Evolutionary conservation across 768 basidiomycete species (phyloP), one percentile per base, ranked within the genome.

Genomic region (Podaxis sp.): DNA sequence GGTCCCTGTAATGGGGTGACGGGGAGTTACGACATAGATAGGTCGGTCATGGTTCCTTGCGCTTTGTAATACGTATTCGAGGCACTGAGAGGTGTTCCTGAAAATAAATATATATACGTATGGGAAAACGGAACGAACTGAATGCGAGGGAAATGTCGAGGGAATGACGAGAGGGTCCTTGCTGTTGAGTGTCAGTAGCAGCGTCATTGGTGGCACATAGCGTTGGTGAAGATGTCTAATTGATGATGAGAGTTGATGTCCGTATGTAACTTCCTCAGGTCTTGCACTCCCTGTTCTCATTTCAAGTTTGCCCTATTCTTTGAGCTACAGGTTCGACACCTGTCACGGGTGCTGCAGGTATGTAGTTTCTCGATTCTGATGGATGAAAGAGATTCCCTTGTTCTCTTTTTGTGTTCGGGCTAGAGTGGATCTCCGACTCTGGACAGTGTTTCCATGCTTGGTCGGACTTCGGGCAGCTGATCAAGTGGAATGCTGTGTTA

Each of bases 401-500:
- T 58, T 58, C 57, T 58, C 57, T 57, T 57, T 57, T 57, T 48
- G 56, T 50, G 11, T 44, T 57, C 48, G 57, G 57, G 18, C 9
- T 57, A 16, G 47, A 23, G 48, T 37, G 47, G 57, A 38, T 35
- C 57, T 36, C 57, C 57, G 46, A 50, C 36, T 50, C 16, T 13
- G 25, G 36, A 10, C 28, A 25, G 18, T 36, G n/a, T 14, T 58
- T 58, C 57, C 47, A 48, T 38, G 57, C 57, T 25, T 55, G 38
- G 54, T 27, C 13, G 37, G 37, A 11, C n/a, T 35, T 28, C 11
- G 16, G 16, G 36, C 57, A 50, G 57, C 57, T 58, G 57, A 50
- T 38, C 57, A 38, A 25, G 46, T 38, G 14, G 18, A 18, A 54
- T 54, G 52, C 52, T 54, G 52, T 54, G 37, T 23, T 54, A 16